phyloP scores from a whole-genome alignment of 768 basidiomycete species.

The Agrocybe pediades region DNA sequence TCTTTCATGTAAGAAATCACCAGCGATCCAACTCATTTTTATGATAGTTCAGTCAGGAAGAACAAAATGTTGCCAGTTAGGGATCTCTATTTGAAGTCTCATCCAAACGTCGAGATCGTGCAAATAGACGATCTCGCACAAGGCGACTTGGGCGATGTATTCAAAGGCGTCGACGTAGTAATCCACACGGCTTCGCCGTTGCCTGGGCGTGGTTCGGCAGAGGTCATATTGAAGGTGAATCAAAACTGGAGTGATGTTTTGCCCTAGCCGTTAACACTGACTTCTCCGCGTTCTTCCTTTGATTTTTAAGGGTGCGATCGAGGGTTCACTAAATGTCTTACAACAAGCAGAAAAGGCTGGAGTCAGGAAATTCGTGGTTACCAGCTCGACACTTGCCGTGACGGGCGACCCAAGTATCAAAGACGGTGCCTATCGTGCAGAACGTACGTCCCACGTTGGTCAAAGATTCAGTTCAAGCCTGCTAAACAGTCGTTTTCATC shows the following conservation, averaged over 20 bases:
- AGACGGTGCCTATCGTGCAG: not conserved
- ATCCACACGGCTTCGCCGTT: constrained; percentile 38
- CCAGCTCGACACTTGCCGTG: constrained; percentile 38
- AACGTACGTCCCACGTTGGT: constrained; percentile 3
- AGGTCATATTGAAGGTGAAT: constrained; percentile 22
- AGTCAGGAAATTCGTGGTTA: constrained; percentile 36
- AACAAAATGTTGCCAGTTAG: constrained; percentile 17
- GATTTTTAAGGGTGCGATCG: constrained; percentile 31
- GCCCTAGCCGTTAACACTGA: not conserved
- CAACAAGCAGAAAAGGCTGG: constrained; percentile 39
- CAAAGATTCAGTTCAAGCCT: not conserved
- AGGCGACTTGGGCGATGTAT: constrained; percentile 42
- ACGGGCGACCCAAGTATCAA: constrained; percentile 17
- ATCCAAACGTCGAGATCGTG: constrained; percentile 21
- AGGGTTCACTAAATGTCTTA: constrained; percentile 38
- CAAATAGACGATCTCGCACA: constrained; percentile 23
- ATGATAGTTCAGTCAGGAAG: constrained; percentile 24
- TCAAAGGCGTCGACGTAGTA: constrained; percentile 44
- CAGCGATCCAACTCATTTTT: not conserved
- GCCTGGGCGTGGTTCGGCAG: constrained; percentile 17
- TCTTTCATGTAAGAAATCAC: not conserved
- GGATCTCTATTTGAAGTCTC: constrained; percentile 10
- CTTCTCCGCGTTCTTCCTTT: not conserved
- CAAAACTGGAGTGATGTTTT: no score
- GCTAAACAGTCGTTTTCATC: not conserved